Percentiles rank a stretch among this genome's conserved stretches.
Conservation (phyloP, 768 basidiomycete genomes). For the Dioszegia aurantiaca region DNA sequence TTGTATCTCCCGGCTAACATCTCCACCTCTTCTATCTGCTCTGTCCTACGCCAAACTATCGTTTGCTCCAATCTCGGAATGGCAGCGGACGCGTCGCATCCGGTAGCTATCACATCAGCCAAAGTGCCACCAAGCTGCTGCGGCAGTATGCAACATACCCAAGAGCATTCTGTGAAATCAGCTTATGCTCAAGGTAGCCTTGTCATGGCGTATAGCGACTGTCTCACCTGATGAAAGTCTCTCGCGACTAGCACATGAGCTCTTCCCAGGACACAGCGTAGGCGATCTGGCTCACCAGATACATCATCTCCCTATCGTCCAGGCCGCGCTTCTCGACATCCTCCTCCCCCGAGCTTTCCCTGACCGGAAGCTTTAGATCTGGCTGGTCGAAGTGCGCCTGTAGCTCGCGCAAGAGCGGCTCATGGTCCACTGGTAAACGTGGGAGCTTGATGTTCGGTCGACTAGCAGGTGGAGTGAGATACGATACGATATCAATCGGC, state of each 20-base stretch:
- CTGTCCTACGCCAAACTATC: constrained; percentile 44
- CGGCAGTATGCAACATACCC: constrained; percentile 16
- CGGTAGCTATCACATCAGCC: constrained; percentile 28
- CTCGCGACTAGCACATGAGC: constrained; percentile 16
- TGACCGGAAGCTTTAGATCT: not conserved
- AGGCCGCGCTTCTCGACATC: constrained; percentile 18
- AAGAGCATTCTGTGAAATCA: constrained; percentile 29
- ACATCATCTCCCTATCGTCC: constrained; percentile 48
- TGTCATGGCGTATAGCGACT: too few species aligned
- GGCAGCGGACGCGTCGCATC: constrained; percentile 30
- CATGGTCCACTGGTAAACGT: constrained; percentile 4
- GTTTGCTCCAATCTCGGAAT: constrained; percentile 39
- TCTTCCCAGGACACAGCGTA: not conserved
- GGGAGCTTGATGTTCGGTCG: constrained; percentile 6
- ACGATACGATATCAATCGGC: constrained; percentile 1
- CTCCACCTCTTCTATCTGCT: constrained; percentile 39
- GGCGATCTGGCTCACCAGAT: constrained; percentile 33
- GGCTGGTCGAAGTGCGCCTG: constrained; percentile 3
- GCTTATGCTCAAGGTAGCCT: too few species aligned
- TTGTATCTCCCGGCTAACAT: constrained; percentile 28
- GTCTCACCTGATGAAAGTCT: constrained; percentile 38
- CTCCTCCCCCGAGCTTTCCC: constrained; percentile 4
- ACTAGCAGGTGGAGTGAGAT: constrained; percentile 5
- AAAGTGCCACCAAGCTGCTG: not conserved
- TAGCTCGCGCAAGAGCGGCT: not conserved